Conservation (phyloP, 2,329 filamentous ascomycete genomes). For the Orbilia blumenaviensis region DNA sequence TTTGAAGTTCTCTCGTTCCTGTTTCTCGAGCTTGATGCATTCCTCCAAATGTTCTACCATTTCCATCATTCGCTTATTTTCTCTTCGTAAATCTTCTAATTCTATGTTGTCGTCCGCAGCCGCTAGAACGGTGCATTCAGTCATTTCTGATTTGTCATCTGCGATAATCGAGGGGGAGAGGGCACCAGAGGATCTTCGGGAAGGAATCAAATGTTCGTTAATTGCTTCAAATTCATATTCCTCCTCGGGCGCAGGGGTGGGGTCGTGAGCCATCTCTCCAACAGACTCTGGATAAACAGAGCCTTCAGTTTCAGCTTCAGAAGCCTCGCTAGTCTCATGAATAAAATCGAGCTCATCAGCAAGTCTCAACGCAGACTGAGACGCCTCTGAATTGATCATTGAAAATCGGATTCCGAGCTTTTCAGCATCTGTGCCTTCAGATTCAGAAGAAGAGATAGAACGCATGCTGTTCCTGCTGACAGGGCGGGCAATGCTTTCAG, state of each 20-base stretch:
- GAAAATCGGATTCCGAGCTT: slow-evolving; percentile 75
- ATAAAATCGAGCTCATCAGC: slow-evolving; percentile 92
- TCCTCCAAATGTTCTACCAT: slow-evolving; percentile 50
- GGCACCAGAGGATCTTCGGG: slow-evolving; percentile 40
- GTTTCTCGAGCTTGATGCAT: slow-evolving; percentile 49
- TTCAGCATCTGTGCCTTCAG: slow-evolving; percentile 65
- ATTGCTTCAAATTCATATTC: slow-evolving; percentile 42
- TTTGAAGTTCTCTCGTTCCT: slow-evolving; percentile 46
- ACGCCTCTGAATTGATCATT: slow-evolving; percentile 68
- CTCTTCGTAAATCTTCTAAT: slow-evolving; percentile 32
- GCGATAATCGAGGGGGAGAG: slow-evolving; percentile 61
- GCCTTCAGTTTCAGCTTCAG: slow-evolving; percentile 48
- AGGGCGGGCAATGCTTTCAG: slow-evolving; percentile 55
- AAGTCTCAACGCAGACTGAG: slow-evolving; percentile 75
- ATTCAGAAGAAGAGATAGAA: slow-evolving; percentile 48
- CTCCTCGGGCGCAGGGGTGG: slow-evolving; percentile 16
- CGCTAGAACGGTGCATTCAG: slow-evolving; percentile 61
- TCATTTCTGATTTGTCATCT: slow-evolving; percentile 73
- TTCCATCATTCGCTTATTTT: slow-evolving; percentile 52
- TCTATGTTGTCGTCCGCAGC: slow-evolving; percentile 51
- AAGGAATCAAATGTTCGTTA: slow-evolving; percentile 38
- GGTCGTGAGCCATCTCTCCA: slow-evolving; percentile 29
- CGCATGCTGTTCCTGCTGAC: slow-evolving; percentile 51
- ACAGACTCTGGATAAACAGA: slow-evolving; percentile 50
- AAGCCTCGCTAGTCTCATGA: slow-evolving; percentile 66